These are phyloP conservation scores for Radiomyces spectabilis DNA, from an alignment of 192 early-diverging fungal genomes.

Conservation along the genomic window DNA sequence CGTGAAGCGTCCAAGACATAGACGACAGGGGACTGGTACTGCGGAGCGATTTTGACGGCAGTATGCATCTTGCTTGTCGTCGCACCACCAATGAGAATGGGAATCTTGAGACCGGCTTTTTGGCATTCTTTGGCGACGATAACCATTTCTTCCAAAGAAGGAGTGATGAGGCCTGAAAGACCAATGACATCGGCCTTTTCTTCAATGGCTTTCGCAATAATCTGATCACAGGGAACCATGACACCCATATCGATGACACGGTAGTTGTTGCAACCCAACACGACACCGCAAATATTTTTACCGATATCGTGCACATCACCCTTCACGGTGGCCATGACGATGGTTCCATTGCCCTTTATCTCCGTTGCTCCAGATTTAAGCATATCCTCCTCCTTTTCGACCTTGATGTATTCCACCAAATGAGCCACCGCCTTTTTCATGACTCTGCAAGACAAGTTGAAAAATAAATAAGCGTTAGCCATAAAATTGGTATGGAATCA, in stretches of 20 bases:
- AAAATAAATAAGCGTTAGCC: background rate
- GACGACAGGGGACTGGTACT: conserved; percentile 72
- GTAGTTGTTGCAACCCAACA: conserved; percentile 97
- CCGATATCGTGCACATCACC: conserved; percentile 98
- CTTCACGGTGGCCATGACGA: conserved; percentile 94
- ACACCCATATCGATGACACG: conserved; percentile 91
- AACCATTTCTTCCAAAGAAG: conserved; percentile 95
- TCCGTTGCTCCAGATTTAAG: conserved; percentile 35
- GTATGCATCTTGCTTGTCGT: conserved; percentile 96
- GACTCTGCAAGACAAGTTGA: conserved; percentile 44
- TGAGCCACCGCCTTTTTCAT: conserved; percentile 99
- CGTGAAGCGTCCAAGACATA: conserved; percentile 90
- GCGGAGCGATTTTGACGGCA: conserved; percentile 92
- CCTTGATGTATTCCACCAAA: conserved; percentile 90
- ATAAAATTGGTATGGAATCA: background rate
- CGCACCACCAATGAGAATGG: conserved; percentile 90
- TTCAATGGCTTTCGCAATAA: conserved; percentile 78
- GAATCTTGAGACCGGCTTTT: conserved; percentile 78
- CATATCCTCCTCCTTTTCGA: conserved; percentile 76
- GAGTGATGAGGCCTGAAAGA: conserved; percentile 91
- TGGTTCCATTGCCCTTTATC: conserved; percentile 69
- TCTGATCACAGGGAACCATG: conserved; percentile 92
- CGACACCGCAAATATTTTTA: conserved; percentile 96
- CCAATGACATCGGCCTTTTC: conserved; percentile 91
- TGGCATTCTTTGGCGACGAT: conserved; percentile 92